Base-by-base conservation (phyloP, 331 rosid species). In the Acacia pycnantha region DNA sequence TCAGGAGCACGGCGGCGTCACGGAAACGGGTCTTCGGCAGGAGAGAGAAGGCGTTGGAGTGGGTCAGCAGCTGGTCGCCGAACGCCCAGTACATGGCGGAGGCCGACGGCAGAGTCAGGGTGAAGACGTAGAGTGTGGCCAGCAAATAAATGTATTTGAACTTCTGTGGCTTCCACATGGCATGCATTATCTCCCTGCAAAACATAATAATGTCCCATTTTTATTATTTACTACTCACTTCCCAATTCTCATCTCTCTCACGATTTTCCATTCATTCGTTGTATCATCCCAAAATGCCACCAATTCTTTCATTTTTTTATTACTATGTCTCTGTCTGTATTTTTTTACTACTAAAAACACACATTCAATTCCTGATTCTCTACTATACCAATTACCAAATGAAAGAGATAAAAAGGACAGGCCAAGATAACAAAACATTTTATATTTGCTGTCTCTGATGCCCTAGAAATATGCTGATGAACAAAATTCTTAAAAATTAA, bases 91-190 rank as follows among this genome's bases (percentile, higher is more conserved):
- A 91, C n/a, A 91, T 91, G 46, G 89, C 84, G 26, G 92, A 31
- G 15, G 96, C 96, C 0, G 96, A 91, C 0, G 96, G 96, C 16
- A 91, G 74, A 16, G 96, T 91, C 7, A 91, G 78, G 3, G 96
- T 91, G 83, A 91, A 90, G 15, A 91, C 96, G 26, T 90, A 91
- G 1, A 91, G 66, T 0, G 96, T 91, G 53, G 96, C 96, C 59
- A 76, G 13, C 84, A 90, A 65, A 81, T 91, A 91, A 2, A 91
- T 90, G 86, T 81, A 87, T 88, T 91, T 90, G 89, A 91, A 91
- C 41, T 90, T 91, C 81, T 90, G 90, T 0, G 96, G 96, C 86
- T 90, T 91, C 96, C 96, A 91, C 96, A 91, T 91, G 68, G 96
- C 96, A 47, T 91, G 96, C 96, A 91, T 91, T 16, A 90, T 90